phyloP scores from a whole-genome alignment of 2,329 filamentous ascomycete species.

The Sporothrix variecibatus region DNA sequence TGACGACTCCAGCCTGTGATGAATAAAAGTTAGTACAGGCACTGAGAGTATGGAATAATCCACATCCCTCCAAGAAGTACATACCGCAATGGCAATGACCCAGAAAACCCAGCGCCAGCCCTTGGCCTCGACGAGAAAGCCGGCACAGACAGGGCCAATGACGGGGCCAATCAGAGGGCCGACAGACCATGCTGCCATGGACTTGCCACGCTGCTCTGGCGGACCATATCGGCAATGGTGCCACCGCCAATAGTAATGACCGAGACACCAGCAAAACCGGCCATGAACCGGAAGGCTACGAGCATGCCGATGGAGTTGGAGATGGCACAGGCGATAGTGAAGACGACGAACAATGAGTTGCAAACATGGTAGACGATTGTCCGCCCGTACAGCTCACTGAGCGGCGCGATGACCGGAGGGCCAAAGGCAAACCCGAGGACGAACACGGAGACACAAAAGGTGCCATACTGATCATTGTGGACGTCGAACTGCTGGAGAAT shows the following conservation, averaged over 20 bases:
- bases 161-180: slow-evolving; percentile 45
- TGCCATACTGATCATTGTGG: slow-evolving; percentile 44
- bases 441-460: slow-evolving; percentile 63
- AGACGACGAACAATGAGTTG: slow-evolving; percentile 63
- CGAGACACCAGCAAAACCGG: slow-evolving; percentile 67
- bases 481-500: slow-evolving; percentile 43
- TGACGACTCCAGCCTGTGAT: background rate
- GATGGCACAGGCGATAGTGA: slow-evolving; percentile 63
- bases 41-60: background rate
- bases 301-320: slow-evolving; percentile 65
- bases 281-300: slow-evolving; percentile 68
- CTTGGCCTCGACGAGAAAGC: slow-evolving; percentile 42
- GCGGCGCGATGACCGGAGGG: slow-evolving; percentile 15
- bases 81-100: slow-evolving; percentile 41
- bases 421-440: slow-evolving; percentile 42
- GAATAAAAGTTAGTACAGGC: background rate
- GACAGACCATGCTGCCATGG: slow-evolving; percentile 53
- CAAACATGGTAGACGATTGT: slow-evolving; percentile 72
- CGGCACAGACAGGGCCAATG: slow-evolving; percentile 48
- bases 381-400: slow-evolving; percentile 24
- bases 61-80: background rate
- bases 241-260: slow-evolving; percentile 71
- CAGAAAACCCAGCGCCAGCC: slow-evolving; percentile 55
- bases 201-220: slow-evolving; percentile 57
- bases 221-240: slow-evolving; percentile 66